Evolutionary conservation across 192 early-diverging fungal species (phyloP).

Genomic region (Oehlia diaphana): DNA sequence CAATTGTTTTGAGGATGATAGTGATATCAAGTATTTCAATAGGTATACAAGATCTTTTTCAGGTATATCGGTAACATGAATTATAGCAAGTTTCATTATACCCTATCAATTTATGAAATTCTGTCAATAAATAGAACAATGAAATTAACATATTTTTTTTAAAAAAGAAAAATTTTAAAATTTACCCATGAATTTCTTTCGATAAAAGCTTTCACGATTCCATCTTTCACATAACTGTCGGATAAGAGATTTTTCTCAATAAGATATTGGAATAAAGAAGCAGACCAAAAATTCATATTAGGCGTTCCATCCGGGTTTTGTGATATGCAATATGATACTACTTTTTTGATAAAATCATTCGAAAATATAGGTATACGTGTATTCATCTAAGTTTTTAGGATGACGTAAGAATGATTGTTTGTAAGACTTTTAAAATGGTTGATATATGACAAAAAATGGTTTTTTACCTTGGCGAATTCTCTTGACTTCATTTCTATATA

Average conservation of each 20-base stretch:
- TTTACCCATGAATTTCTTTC: slow-evolving; percentile 8
- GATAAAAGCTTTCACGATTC: slow-evolving; percentile 9
- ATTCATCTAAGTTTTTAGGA: neutral
- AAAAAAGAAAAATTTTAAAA: neutral
- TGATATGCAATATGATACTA: slow-evolving; percentile 3
- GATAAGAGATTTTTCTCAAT: slow-evolving; percentile 1
- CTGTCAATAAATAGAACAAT: neutral
- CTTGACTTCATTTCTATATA: neutral
- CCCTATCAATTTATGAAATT: neutral
- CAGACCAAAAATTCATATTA: slow-evolving; percentile 2
- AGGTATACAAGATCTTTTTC: slow-evolving; percentile 17
- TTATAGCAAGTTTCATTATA: neutral
- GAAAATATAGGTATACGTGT: neutral
- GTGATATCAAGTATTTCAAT: neutral
- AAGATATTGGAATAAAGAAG: neutral
- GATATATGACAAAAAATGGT: neutral
- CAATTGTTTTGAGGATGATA: too few relatives aligned
- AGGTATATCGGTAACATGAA: neutral
- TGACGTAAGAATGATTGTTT: too few relatives aligned
- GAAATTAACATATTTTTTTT: too few relatives aligned
- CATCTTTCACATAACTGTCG: neutral
- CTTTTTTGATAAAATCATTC: slow-evolving; percentile 4
- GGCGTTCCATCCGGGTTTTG: neutral
- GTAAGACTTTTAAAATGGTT: too few relatives aligned
- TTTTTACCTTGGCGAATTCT: neutral